These are phyloP conservation scores for Colletotrichum shisoi DNA, from an alignment of 2,329 filamentous ascomycete genomes.

Conservation along the genomic window DNA sequence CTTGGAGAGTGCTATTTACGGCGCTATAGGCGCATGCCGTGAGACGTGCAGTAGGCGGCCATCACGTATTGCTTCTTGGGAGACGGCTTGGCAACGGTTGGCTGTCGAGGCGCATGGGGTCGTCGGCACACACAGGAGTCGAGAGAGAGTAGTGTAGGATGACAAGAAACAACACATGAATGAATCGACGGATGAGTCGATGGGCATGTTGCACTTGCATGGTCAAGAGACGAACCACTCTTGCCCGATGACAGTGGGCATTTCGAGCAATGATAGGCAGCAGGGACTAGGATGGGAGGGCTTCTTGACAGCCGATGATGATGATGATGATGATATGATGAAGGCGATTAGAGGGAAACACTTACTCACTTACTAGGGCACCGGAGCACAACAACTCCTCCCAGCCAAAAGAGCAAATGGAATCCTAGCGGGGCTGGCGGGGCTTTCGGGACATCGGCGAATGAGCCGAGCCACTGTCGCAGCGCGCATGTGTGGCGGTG, in stretches of 20 bases:
- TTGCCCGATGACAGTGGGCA: slow-evolving; percentile 7
- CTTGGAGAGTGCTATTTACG: slow-evolving; percentile 22
- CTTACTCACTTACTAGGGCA: neutral
- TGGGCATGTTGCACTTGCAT: neutral
- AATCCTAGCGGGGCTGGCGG: neutral
- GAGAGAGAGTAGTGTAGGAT: neutral
- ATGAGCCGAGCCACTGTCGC: slow-evolving; percentile 27
- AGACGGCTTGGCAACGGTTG: slow-evolving; percentile 32
- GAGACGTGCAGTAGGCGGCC: slow-evolving; percentile 11
- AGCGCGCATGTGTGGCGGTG: slow-evolving; percentile 20
- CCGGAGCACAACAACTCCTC: neutral
- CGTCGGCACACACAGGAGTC: neutral
- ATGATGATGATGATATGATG: no score
- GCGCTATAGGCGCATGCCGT: neutral
- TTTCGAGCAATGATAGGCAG: neutral
- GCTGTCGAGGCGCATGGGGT: slow-evolving; percentile 15
- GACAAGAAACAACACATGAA: neutral
- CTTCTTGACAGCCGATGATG: neutral
- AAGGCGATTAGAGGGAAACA: neutral
- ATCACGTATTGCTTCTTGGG: slow-evolving; percentile 25
- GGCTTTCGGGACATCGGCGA: slow-evolving; percentile 23
- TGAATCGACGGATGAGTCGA: neutral
- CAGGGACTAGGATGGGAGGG: neutral
- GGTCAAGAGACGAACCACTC: neutral
- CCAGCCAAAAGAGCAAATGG: slow-evolving; percentile 1